phyloP scores from a whole-genome alignment of 441 rosid genomes.

The Erodium moschatum region DNA sequence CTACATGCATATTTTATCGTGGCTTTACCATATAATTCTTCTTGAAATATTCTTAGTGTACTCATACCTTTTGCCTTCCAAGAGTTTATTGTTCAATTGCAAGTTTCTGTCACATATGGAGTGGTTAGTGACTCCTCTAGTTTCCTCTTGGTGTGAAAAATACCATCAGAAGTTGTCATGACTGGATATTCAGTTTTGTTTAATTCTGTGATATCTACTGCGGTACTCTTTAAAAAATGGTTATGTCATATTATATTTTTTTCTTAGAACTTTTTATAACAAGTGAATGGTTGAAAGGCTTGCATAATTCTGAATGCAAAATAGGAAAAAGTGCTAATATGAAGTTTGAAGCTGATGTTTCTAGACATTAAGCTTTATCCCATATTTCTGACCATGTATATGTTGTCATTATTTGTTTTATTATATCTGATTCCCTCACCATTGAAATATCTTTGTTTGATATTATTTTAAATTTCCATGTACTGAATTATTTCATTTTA shows the following conservation, averaged over 20 bases:
- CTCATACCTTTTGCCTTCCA: not conserved
- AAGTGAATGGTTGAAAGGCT: not conserved
- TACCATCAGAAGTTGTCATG: too few relatives aligned
- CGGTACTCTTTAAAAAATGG: not conserved
- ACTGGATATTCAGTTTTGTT: not conserved
- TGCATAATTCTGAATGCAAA: not conserved
- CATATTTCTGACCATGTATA: not conserved
- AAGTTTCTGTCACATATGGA: not conserved
- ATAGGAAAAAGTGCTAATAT: not conserved
- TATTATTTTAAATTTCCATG: not conserved
- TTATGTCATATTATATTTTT: not conserved
- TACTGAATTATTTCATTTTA: not conserved
- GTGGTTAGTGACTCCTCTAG: not conserved
- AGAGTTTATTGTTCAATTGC: not conserved
- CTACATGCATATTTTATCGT: not conserved
- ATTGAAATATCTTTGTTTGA: not conserved
- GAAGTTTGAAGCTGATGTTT: conserved; percentile 5
- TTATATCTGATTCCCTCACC: not conserved
- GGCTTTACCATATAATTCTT: not conserved
- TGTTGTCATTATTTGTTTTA: not conserved
- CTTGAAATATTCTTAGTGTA: not conserved
- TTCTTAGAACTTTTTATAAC: not conserved
- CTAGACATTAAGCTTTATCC: not conserved
- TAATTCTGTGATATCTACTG: not conserved
- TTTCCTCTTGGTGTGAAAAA: not conserved